Conservation (phyloP, 73 alveolate species). For the Paramecium sexaurelia region DNA sequence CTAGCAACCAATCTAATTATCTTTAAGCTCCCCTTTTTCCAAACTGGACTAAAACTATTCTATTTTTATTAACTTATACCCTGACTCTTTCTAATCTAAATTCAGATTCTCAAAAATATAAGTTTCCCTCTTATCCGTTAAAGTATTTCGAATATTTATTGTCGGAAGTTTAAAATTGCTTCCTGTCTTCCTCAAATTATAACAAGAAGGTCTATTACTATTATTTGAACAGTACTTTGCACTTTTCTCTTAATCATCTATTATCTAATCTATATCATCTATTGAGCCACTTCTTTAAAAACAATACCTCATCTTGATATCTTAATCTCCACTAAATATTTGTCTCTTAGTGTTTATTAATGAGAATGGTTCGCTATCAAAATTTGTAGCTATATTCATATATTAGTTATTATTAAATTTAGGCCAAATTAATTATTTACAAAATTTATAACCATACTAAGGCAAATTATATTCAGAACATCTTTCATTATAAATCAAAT, state of each 20-base stretch:
- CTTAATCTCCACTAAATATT: neutral
- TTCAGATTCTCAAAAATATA: neutral
- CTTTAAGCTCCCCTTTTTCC: neutral
- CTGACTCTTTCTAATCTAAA: neutral
- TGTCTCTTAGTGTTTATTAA: neutral
- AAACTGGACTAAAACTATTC: neutral
- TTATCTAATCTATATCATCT: neutral
- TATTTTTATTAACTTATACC: neutral
- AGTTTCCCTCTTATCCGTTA: neutral
- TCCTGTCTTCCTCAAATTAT: neutral
- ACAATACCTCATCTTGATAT: neutral
- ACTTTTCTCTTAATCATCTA: neutral
- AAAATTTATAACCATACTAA: neutral
- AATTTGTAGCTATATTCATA: neutral
- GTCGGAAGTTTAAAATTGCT: neutral
- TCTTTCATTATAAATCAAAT: neutral
- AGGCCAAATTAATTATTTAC: neutral
- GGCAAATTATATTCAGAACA: neutral
- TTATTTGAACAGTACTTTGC: neutral
- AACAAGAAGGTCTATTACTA: neutral
- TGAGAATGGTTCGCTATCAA: constrained; percentile 18
- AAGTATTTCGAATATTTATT: neutral
- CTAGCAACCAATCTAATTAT: constrained; percentile 32
- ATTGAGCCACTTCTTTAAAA: neutral
- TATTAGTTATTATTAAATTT: neutral